Percentiles rank a stretch among this genome's conserved stretches.
Conservation (phyloP, 176 grass and related monocot species). For the Musa itinerans region DNA sequence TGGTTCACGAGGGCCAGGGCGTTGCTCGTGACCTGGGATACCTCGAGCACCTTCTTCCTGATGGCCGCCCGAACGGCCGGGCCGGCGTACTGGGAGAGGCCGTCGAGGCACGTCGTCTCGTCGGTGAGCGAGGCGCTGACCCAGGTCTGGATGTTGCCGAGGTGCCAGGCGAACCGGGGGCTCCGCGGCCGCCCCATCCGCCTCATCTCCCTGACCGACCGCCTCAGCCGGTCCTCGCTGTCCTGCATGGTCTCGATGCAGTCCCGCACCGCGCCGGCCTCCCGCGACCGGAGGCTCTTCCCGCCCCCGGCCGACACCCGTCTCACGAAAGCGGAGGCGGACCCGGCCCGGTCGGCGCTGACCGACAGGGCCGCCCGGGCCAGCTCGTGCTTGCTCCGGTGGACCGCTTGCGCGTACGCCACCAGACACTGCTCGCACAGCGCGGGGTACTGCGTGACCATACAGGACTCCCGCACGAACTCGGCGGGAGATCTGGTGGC, state of each 20-base stretch:
- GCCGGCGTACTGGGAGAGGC: conserved; percentile 20
- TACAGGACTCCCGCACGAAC: conserved; percentile 53
- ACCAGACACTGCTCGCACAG: conserved; percentile 56
- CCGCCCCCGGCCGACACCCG: neutral
- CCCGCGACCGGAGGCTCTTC: neutral
- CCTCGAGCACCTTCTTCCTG: conserved; percentile 28
- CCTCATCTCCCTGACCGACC: conserved; percentile 47
- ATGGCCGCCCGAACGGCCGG: conserved; percentile 14
- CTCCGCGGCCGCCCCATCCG: conserved; percentile 35
- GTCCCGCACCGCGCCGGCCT: conserved; percentile 38
- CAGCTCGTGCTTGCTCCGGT: conserved; percentile 45
- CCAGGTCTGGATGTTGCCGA: conserved; percentile 84
- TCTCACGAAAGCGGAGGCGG: conserved; percentile 41
- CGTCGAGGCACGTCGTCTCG: conserved; percentile 64
- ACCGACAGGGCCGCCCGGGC: conserved; percentile 52
- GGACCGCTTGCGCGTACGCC: conserved; percentile 29
- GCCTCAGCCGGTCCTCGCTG: conserved; percentile 45
- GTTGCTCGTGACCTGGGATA: conserved; percentile 55
- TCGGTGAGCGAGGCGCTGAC: conserved; percentile 72
- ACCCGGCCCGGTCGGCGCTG: conserved; percentile 38
- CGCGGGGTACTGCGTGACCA: conserved; percentile 41
- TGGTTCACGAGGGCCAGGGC: conserved; percentile 69
- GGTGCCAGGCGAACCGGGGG: conserved; percentile 43
- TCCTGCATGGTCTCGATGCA: conserved; percentile 46
- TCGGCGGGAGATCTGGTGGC: neutral